A percentile compares a stretch with the other conserved stretches of the same genome.
Conservation (phyloP, 164 flowering plant species). For the Chimonanthus salicifolius region DNA sequence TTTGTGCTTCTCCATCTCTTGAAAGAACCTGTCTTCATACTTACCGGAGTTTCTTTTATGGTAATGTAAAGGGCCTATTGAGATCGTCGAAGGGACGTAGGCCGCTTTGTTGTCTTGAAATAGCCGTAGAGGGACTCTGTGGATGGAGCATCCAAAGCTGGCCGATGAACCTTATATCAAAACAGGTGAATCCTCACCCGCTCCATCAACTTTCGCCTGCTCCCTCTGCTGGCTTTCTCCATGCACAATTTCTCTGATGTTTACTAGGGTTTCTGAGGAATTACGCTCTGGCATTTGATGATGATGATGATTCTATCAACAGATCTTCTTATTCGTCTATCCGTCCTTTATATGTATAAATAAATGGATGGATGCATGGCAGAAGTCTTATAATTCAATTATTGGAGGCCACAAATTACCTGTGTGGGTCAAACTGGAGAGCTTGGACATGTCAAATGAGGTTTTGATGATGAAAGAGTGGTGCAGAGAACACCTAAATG, state of each 20-base stretch:
- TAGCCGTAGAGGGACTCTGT: background rate
- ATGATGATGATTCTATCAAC: background rate
- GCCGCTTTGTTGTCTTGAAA: background rate
- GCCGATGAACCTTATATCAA: background rate
- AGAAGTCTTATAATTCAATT: too few species aligned
- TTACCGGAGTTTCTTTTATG: background rate
- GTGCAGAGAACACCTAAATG: too few species aligned
- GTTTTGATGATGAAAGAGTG: too few species aligned
- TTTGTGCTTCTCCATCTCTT: conserved; percentile 4
- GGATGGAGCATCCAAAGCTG: background rate
- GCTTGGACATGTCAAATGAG: too few species aligned
- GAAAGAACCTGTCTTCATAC: background rate
- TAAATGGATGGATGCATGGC: too few species aligned
- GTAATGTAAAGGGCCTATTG: background rate
- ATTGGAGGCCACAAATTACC: too few species aligned
- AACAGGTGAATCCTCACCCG: background rate
- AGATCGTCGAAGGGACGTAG: background rate
- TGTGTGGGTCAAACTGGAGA: too few species aligned
- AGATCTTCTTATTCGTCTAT: background rate
- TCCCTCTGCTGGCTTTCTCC: background rate
- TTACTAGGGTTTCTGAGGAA: background rate
- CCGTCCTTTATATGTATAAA: too few species aligned
- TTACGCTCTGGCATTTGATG: too few species aligned
- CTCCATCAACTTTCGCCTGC: background rate
- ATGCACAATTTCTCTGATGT: background rate